These are phyloP conservation scores for Elongisporangium senticosum DNA, from an alignment of 352 stramenopile species.

Conservation along the genomic window DNA sequence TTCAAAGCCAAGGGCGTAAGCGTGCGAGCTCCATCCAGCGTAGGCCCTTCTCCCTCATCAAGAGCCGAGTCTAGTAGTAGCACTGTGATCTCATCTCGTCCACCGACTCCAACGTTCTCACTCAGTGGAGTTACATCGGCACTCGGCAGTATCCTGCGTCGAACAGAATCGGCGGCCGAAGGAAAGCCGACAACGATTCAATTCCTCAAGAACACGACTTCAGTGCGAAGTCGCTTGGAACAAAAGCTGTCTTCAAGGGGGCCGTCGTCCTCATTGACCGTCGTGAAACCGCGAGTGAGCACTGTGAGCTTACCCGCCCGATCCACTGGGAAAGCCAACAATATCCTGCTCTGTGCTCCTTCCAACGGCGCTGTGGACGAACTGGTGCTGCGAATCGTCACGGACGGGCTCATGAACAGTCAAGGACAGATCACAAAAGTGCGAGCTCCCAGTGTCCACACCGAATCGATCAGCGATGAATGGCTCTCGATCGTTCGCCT, in stretches of 20 bases:
- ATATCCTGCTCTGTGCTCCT: slow-evolving; percentile 83
- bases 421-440: slow-evolving; percentile 45
- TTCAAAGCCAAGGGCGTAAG: slow-evolving; percentile 1
- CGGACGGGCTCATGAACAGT: slow-evolving; percentile 70
- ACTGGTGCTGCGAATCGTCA: slow-evolving; percentile 83
- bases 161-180: slow-evolving; percentile 15
- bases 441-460: slow-evolving; percentile 63
- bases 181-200: slow-evolving; percentile 56
- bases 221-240: slow-evolving; percentile 58
- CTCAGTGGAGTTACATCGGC: slow-evolving; percentile 40
- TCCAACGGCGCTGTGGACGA: slow-evolving; percentile 91
- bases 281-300: slow-evolving; percentile 41
- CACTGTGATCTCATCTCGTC: not conserved
- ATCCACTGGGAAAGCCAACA: slow-evolving; percentile 31
- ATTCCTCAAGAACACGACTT: slow-evolving; percentile 46
- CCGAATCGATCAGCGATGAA: slow-evolving; percentile 32
- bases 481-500: slow-evolving; percentile 77
- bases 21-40: no score
- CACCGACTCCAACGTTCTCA: slow-evolving; percentile 34
- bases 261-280: slow-evolving; percentile 20
- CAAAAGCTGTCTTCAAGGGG: slow-evolving; percentile 39
- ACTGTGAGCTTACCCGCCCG: slow-evolving; percentile 14
- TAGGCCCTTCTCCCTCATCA: not conserved
- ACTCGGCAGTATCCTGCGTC: slow-evolving; percentile 58
- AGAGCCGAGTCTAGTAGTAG: not conserved